Percentiles rank a stretch among this genome's conserved stretches.
Evolutionary conservation across 768 basidiomycete species (phyloP).

Genomic region (Mycena rebaudengoi): DNA sequence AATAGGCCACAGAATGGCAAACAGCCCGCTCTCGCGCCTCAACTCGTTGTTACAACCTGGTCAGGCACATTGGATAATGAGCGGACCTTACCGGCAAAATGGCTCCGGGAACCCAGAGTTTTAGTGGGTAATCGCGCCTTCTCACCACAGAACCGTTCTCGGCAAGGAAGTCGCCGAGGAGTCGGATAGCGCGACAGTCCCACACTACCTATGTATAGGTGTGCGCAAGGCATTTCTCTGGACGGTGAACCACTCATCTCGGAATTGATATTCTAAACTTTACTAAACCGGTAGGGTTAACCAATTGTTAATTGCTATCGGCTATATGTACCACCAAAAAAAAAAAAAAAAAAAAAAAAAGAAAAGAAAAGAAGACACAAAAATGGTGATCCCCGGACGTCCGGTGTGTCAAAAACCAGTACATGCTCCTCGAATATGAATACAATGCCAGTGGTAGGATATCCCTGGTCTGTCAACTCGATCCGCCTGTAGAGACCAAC

Average conservation of each 20-base stretch:
- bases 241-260: not conserved
- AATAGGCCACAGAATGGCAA: not conserved
- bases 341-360: no score
- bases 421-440: no score
- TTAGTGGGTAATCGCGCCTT: no score
- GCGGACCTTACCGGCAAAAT: not conserved
- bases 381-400: no score
- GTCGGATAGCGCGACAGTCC: not conserved
- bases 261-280: not conserved
- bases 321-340: no score
- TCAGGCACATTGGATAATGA: not conserved
- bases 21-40: not conserved
- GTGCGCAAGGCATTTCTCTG: not conserved
- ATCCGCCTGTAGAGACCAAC: no score
- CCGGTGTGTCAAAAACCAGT: no score
- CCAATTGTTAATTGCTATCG: no score
- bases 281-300: no score
- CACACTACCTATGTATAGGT: not conserved
- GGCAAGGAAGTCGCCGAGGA: not conserved
- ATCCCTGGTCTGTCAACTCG: no score
- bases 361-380: no score
- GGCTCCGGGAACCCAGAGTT: conserved; percentile 14
- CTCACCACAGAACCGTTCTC: not conserved
- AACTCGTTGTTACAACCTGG: conserved; percentile 12
- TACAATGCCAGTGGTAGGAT: no score